Percentiles rank a stretch among this genome's conserved stretches.
These are phyloP conservation scores for Xylariaceae sp. DNA, from an alignment of 2,329 filamentous ascomycete species.

Conservation along the genomic window DNA sequence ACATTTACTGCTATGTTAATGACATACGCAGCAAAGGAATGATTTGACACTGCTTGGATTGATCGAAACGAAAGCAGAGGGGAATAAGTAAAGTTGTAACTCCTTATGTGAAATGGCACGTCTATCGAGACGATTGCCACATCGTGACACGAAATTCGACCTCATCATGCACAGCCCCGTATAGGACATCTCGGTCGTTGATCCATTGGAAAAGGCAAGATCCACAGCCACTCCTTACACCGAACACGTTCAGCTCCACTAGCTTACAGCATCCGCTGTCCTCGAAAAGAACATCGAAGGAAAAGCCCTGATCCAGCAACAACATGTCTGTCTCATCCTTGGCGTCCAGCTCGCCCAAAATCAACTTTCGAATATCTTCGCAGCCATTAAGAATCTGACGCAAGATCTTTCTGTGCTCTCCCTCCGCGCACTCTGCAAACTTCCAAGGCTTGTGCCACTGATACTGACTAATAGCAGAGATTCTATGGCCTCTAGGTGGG, in stretches of 20 bases:
- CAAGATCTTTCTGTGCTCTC: conserved; percentile 13
- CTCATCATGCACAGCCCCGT: too few species aligned
- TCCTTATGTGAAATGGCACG: too few species aligned
- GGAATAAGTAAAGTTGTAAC: too few species aligned
- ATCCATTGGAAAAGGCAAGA: conserved; percentile 47
- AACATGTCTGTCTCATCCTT: conserved; percentile 26
- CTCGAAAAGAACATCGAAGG: conserved; percentile 39
- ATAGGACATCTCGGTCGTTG: too few species aligned
- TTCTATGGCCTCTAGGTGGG: conserved; percentile 26
- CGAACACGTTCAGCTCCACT: conserved; percentile 46
- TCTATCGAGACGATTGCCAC: too few species aligned
- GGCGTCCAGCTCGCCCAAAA: conserved; percentile 26
- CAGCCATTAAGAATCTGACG: conserved; percentile 21
- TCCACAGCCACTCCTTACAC: conserved; percentile 42
- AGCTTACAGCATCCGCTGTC: conserved; percentile 27
- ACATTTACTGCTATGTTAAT: too few species aligned
- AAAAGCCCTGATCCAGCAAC: conserved; percentile 39
- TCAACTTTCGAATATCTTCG: conserved; percentile 25
- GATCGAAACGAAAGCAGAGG: too few species aligned
- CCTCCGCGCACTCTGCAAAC: too few species aligned
- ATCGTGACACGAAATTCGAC: too few species aligned
- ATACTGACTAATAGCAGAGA: conserved; percentile 42
- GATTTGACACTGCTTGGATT: too few species aligned
- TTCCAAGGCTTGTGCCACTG: conserved; percentile 38
- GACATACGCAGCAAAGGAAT: too few species aligned